Conservation (phyloP, 768 basidiomycete genomes). For the Arthromyces matolae region DNA sequence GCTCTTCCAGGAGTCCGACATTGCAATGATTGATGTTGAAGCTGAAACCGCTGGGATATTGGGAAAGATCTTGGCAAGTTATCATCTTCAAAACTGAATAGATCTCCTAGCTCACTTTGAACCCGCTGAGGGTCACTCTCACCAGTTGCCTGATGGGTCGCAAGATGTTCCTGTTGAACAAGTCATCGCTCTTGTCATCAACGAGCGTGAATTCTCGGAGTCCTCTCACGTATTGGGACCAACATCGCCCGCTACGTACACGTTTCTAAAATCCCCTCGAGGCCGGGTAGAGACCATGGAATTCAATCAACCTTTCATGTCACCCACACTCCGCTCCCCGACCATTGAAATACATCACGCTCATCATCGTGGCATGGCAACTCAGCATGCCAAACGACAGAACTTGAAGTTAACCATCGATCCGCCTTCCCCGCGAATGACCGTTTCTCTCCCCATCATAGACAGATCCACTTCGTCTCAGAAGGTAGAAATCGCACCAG, state of each 20-base stretch:
- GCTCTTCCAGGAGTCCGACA: conserved; percentile 73
- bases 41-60: conserved; percentile 86
- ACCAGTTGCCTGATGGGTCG: conserved; percentile 60
- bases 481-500: background rate
- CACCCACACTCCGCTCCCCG: conserved; percentile 25
- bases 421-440: conserved; percentile 16
- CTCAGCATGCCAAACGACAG: conserved; percentile 2
- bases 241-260: conserved; percentile 23
- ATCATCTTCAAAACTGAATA: background rate
- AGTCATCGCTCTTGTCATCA: conserved; percentile 71
- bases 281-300: conserved; percentile 15
- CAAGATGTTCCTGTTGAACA: conserved; percentile 45
- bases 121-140: too few species aligned
- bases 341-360: conserved; percentile 26
- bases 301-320: conserved; percentile 23
- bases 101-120: too few species aligned
- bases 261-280: conserved; percentile 21
- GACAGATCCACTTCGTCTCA: conserved; percentile 4
- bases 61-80: conserved; percentile 77
- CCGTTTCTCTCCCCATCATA: conserved; percentile 6
- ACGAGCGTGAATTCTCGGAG: conserved; percentile 32
- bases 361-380: conserved; percentile 15
- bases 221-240: conserved; percentile 23
- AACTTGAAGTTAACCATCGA: conserved; percentile 13
- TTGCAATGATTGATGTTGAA: conserved; percentile 83